Evolutionary conservation across 257 asterid species (phyloP).

Genomic region (Scutellaria galericulata): DNA sequence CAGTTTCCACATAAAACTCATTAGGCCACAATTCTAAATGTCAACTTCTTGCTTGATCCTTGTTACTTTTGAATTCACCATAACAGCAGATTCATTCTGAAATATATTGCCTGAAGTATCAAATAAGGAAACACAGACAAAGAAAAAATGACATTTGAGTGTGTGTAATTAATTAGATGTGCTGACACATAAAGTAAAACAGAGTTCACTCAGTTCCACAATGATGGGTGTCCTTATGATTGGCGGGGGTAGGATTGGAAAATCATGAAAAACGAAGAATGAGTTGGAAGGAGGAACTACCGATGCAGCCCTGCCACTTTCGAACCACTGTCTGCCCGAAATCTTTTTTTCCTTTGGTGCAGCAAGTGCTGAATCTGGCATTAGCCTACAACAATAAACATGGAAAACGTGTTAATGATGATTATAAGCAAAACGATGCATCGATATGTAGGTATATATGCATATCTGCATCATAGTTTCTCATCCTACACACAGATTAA

Average conservation of each 20-base stretch:
- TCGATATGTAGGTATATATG: neutral
- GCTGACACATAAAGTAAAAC: slow-evolving; percentile 7
- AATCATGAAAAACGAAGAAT: slow-evolving; percentile 22
- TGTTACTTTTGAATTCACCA: neutral
- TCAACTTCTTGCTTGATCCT: neutral
- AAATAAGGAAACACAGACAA: neutral
- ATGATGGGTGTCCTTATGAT: neutral
- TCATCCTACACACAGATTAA: slow-evolving; percentile 4
- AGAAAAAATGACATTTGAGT: neutral
- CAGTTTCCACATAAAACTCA: neutral
- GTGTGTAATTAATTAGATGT: neutral
- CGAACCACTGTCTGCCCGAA: slow-evolving; percentile 95
- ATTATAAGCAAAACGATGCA: neutral
- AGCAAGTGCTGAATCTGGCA: slow-evolving; percentile 95
- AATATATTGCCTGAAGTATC: slow-evolving; percentile 11
- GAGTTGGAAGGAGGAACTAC: slow-evolving; percentile 44
- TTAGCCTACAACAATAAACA: slow-evolving; percentile 59
- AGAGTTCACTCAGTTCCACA: neutral
- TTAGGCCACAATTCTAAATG: neutral
- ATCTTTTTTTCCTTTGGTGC: slow-evolving; percentile 88
- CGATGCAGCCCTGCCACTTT: slow-evolving; percentile 74
- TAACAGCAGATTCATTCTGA: neutral
- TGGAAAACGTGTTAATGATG: slow-evolving; percentile 4
- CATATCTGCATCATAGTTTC: neutral
- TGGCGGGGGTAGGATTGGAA: slow-evolving; percentile 2